Evolutionary conservation across 2,329 filamentous ascomycete genomes (phyloP), one percentile per base, ranked within the genome.

Genomic region (Colletotrichum tanaceti): DNA sequence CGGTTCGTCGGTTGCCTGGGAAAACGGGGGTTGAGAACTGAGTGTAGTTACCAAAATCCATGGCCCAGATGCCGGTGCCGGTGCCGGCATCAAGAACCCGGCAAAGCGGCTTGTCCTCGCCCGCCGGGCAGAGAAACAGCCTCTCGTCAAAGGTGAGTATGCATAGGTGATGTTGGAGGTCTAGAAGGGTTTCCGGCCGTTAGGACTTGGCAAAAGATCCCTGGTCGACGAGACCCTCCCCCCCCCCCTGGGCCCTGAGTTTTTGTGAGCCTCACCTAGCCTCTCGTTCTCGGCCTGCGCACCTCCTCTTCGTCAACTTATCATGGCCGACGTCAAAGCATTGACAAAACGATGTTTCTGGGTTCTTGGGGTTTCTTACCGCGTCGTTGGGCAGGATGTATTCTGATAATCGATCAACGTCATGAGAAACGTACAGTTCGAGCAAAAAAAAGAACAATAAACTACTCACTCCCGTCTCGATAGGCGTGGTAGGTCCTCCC

Each of bases 81-180:
- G 82, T 85, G n/a, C 83, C 83, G 32, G 83, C 73, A 73, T 86
- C 84, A 1, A 86, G 75, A 9, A 81, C 75, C n/a, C 70, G 71
- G 13, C 41, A 57, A 6, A 44, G 47, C 5, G 71, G 65, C 16
- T 41, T 68, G 28, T 63, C 49, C 52, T 67, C 58, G 16, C 68
- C 65, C 13, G 61, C 60, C 39, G 73, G 68, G 20, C 72, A 72
- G 11, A 75, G 22, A 13, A 73, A 63, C 24, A 76, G 70, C 32
- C 72, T 70, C 44, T 72, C 71, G 28, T 75, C 71, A n/a, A 75
- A 71, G 1, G 75, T 75, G 46, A 75, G 63, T 44, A 66, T 68
- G 22, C 72, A 75, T 10, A 77, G 52, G 28, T 75, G 72, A 50
- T 76, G 74, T 50, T 78, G 76, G 11, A 76, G 71, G 44, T 76